Conservation (phyloP, 2,329 filamentous ascomycete genomes). For the Claviceps sorghi region DNA sequence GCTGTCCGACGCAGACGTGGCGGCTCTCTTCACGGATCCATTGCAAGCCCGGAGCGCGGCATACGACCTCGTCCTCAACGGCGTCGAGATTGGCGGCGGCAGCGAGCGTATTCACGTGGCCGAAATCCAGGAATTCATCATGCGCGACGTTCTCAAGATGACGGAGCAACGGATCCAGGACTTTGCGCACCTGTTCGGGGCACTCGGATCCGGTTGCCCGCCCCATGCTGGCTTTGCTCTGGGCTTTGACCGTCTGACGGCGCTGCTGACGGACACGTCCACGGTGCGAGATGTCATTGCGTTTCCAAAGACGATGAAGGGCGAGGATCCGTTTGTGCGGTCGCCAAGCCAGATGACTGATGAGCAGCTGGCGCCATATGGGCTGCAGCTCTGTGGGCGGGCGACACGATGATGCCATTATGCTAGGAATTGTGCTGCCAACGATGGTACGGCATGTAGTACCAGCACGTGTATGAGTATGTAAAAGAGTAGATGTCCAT, state of each 20-base stretch:
- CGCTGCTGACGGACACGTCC: slow-evolving; percentile 60
- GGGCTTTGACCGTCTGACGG: slow-evolving; percentile 76
- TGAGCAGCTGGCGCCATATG: slow-evolving; percentile 35
- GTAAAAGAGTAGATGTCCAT: too few relatives aligned
- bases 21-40: slow-evolving; percentile 58
- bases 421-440: too few relatives aligned
- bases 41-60: slow-evolving; percentile 66
- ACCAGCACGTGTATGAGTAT: slow-evolving; percentile 30
- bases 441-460: background rate
- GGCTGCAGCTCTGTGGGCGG: slow-evolving; percentile 19
- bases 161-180: slow-evolving; percentile 54
- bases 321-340: slow-evolving; percentile 71
- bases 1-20: slow-evolving; percentile 54
- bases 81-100: slow-evolving; percentile 84
- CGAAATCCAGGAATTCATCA: slow-evolving; percentile 67
- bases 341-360: slow-evolving; percentile 57
- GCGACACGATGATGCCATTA: background rate
- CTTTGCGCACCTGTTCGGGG: slow-evolving; percentile 74
- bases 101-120: slow-evolving; percentile 83
- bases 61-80: slow-evolving; percentile 93
- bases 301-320: slow-evolving; percentile 86
- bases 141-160: slow-evolving; percentile 75
- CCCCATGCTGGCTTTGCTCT: slow-evolving; percentile 89
- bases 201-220: slow-evolving; percentile 72
- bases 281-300: slow-evolving; percentile 89